Percentiles rank a stretch among this genome's conserved stretches.
Conservation (phyloP, 2,329 filamentous ascomycete species). For the Hypoxylon sp. region DNA sequence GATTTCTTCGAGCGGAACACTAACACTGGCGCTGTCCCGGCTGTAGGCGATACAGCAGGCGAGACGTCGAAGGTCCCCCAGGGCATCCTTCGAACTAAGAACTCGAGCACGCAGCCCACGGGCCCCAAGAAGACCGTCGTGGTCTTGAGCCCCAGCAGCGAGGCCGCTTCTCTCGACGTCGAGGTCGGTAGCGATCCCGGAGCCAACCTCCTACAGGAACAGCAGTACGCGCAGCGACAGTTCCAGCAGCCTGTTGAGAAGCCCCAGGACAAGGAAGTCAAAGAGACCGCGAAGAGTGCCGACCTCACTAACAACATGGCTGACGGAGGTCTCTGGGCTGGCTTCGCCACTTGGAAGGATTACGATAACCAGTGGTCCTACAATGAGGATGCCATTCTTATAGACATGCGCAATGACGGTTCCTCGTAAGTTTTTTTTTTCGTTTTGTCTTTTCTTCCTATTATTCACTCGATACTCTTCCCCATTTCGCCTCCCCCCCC, state of each 20-base stretch:
- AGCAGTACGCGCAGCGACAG: too few species aligned
- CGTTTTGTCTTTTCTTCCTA: neutral
- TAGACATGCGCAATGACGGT: constrained; percentile 28
- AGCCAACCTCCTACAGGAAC: too few species aligned
- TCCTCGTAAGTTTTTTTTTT: constrained; percentile 29
- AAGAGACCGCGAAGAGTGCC: too few species aligned
- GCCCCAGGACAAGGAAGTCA: too few species aligned
- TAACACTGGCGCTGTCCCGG: too few species aligned
- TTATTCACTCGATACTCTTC: neutral
- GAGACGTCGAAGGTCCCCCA: neutral
- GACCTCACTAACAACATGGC: neutral
- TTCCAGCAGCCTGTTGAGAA: too few species aligned
- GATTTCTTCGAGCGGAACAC: too few species aligned
- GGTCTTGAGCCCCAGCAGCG: neutral
- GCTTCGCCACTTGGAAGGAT: too few species aligned
- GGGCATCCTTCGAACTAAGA: neutral
- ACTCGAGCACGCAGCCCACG: constrained; percentile 13
- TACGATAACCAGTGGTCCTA: constrained; percentile 35
- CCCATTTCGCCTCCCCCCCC: neutral
- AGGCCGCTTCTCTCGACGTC: constrained; percentile 15
- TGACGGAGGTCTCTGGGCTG: neutral
- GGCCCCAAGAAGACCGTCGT: constrained; percentile 8
- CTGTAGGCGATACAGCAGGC: too few species aligned
- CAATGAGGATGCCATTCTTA: constrained; percentile 40
- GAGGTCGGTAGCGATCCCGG: constrained; percentile 1